Evolutionary conservation across 2,329 filamentous ascomycete genomes (phyloP).

Genomic region (Geosmithia morbida): DNA sequence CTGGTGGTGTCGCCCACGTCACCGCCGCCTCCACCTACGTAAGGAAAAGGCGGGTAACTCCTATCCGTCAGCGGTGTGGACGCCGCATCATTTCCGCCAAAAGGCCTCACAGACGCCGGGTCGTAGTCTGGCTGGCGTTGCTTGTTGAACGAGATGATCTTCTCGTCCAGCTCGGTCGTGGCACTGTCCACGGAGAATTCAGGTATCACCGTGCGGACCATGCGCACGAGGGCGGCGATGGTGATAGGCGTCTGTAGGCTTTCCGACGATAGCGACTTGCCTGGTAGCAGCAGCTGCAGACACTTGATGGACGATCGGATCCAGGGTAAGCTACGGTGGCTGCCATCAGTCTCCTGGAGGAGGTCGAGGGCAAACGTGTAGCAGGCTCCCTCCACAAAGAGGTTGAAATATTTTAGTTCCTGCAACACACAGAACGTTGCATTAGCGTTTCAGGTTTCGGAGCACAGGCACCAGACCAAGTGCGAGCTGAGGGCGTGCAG

Average conservation of each 20-base stretch:
- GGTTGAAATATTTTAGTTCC: constrained; percentile 28
- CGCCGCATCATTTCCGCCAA: constrained; percentile 4
- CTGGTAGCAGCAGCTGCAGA: constrained; percentile 17
- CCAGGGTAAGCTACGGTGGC: constrained; percentile 23
- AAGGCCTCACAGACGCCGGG: background rate
- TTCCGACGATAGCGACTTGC: constrained; percentile 5
- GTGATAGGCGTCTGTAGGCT: constrained; percentile 9
- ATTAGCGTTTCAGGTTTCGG: background rate
- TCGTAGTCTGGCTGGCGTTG: constrained; percentile 3
- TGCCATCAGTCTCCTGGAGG: constrained; percentile 19
- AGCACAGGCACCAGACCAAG: background rate
- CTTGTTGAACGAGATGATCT: constrained; percentile 5
- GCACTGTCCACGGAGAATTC: constrained; percentile 6
- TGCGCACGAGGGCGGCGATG: constrained; percentile 12
- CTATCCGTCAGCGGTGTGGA: background rate
- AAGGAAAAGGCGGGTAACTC: background rate
- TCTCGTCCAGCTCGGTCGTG: background rate
- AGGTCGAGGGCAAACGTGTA: constrained; percentile 27
- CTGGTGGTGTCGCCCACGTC: background rate
- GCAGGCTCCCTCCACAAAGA: constrained; percentile 24
- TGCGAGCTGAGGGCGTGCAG: background rate
- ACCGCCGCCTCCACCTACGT: background rate
- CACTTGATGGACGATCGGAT: constrained; percentile 20
- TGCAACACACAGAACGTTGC: constrained; percentile 6
- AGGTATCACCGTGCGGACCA: constrained; percentile 13